phyloP scores from a whole-genome alignment of 345 rosid genomes.

The Populus ilicifolia region DNA sequence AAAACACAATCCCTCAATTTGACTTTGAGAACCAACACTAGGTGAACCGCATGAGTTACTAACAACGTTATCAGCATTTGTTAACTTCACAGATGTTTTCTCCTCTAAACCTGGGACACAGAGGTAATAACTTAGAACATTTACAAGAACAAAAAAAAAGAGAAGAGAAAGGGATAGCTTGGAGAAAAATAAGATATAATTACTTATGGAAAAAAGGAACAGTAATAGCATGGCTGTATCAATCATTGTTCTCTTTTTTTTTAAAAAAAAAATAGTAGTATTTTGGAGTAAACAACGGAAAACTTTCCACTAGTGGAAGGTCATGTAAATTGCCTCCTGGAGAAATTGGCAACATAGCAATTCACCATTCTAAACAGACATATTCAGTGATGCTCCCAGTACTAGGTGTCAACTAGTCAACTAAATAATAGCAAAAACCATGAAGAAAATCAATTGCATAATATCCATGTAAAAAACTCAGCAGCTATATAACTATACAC shows the following conservation, averaged over 20 bases:
- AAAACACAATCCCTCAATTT: conserved; percentile 45
- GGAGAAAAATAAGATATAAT: neutral
- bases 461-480: neutral
- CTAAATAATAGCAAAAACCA: neutral
- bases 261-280: neutral
- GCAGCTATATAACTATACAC: neutral
- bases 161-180: neutral
- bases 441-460: neutral
- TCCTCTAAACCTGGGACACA: conserved; percentile 62
- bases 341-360: neutral
- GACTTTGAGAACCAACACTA: conserved; percentile 49
- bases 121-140: conserved; percentile 6
- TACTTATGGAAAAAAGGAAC: neutral
- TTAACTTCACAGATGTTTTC: conserved; percentile 49
- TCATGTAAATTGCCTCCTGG: neutral
- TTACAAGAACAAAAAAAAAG: neutral
- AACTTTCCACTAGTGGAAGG: neutral
- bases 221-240: neutral
- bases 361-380: neutral
- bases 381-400: neutral
- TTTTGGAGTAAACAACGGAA: neutral
- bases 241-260: neutral
- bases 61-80: conserved; percentile 41
- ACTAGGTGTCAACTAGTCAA: neutral
- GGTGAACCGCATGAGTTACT: conserved; percentile 66